Percentiles rank a stretch among this genome's conserved stretches.
These are phyloP conservation scores for Pichia exigua DNA, from an alignment of 805 yeast genomes.

Conservation along the genomic window DNA sequence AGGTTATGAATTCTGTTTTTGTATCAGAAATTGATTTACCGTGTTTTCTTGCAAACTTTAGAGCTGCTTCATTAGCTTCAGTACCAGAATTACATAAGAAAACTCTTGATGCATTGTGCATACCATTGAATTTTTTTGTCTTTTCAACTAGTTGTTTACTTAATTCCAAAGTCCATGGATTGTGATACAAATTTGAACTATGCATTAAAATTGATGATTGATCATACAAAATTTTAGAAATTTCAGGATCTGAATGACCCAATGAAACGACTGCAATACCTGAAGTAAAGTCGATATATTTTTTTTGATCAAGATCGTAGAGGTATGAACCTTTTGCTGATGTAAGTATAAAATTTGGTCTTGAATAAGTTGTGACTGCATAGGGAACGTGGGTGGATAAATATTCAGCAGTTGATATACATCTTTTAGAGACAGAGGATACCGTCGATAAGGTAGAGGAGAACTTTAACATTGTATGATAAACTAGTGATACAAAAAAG, in stretches of 20 bases:
- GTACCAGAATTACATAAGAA: conserved; percentile 51
- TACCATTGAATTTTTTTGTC: conserved; percentile 70
- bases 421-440: conserved; percentile 4
- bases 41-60: conserved; percentile 65
- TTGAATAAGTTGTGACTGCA: conserved; percentile 70
- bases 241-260: conserved; percentile 77
- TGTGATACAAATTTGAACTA: conserved; percentile 78
- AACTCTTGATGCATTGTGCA: conserved; percentile 71
- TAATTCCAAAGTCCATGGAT: conserved; percentile 75
- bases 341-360: conserved; percentile 69
- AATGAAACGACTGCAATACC: conserved; percentile 96
- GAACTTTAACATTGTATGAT: neutral
- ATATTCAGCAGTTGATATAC: conserved; percentile 24
- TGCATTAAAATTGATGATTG: conserved; percentile 74
- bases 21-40: conserved; percentile 49
- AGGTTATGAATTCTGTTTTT: conserved; percentile 78
- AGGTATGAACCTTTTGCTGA: conserved; percentile 76
- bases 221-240: conserved; percentile 60
- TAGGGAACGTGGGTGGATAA: conserved; percentile 28
- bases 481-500: neutral
- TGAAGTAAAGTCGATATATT: conserved; percentile 85
- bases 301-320: conserved; percentile 71
- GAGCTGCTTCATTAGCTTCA: conserved; percentile 38
- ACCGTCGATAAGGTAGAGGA: conserved; percentile 1
- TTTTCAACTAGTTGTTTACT: conserved; percentile 61